Conservation (phyloP, 2,329 filamentous ascomycete species). For the Colletotrichum endophyticum region DNA sequence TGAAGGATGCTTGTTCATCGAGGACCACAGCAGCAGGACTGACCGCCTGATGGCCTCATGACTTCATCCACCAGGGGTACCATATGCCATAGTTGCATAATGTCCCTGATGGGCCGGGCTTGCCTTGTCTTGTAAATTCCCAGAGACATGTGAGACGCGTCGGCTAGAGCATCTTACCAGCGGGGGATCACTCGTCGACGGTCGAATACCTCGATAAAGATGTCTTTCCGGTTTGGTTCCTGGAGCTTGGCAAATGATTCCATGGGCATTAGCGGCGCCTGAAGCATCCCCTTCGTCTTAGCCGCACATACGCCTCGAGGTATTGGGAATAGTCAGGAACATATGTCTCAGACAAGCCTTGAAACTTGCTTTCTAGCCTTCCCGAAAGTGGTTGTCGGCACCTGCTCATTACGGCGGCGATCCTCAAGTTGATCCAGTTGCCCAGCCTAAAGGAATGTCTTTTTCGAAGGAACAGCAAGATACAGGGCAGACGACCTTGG, state of each 20-base stretch:
- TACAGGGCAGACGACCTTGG: neutral
- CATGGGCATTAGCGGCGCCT: neutral
- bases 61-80: conserved; percentile 12
- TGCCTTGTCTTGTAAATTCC: neutral
- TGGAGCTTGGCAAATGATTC: conserved; percentile 14
- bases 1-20: conserved; percentile 3
- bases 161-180: neutral
- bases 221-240: conserved; percentile 4
- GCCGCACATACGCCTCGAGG: conserved; percentile 6
- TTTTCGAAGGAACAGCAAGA: neutral
- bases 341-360: conserved; percentile 19
- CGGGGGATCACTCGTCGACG: neutral
- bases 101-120: neutral
- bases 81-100: conserved; percentile 13
- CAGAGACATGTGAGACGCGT: conserved; percentile 16
- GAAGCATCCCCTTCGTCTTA: neutral
- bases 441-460: neutral
- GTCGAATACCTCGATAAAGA: conserved; percentile 8
- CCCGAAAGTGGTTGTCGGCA: neutral
- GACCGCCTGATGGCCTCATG: conserved; percentile 18
- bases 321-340: conserved; percentile 22
- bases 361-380: conserved; percentile 10
- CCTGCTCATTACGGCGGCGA: neutral
- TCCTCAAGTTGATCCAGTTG: neutral
- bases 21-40: neutral